Evolutionary conservation across 345 rosid genomes (phyloP).

Genomic region (Physaria fendleri): DNA sequence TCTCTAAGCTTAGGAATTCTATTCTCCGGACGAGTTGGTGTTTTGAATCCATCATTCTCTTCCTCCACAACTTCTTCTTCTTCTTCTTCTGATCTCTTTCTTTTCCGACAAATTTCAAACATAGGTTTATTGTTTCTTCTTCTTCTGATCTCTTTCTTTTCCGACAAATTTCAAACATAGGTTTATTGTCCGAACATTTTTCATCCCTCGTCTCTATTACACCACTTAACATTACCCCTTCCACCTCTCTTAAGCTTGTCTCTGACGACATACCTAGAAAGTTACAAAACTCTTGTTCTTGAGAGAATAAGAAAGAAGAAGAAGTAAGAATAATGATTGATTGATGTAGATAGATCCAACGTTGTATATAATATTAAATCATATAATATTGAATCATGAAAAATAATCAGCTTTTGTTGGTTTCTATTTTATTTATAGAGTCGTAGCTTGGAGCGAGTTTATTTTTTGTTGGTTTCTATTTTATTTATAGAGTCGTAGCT

Average conservation of each 20-base stretch:
- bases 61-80: slow-evolving; percentile 1
- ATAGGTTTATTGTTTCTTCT: slow-evolving; percentile 5
- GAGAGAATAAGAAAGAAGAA: not conserved
- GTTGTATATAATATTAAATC: too few relatives aligned
- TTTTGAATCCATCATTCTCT: slow-evolving; percentile 23
- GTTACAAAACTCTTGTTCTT: not conserved
- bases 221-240: slow-evolving; percentile 1
- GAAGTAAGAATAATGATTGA: slow-evolving; percentile 12
- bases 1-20: slow-evolving; percentile 19
- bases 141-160: slow-evolving; percentile 25
- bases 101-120: slow-evolving; percentile 6
- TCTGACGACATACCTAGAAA: not conserved
- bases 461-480: too few relatives aligned
- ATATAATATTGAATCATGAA: too few relatives aligned
- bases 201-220: not conserved
- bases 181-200: slow-evolving; percentile 2
- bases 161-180: not conserved
- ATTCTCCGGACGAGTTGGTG: slow-evolving; percentile 30
- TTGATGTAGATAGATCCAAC: slow-evolving; percentile 32
- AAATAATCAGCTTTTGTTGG: slow-evolving; percentile 34
- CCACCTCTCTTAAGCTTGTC: too few relatives aligned
- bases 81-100: slow-evolving; percentile 21
- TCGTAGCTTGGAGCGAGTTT: slow-evolving; percentile 24
- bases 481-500: slow-evolving; percentile 15
- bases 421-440: slow-evolving; percentile 17